Percentiles rank a stretch among this genome's conserved stretches.
Conservation (phyloP, 129 eudicot species). For the Erigeron canadensis region DNA sequence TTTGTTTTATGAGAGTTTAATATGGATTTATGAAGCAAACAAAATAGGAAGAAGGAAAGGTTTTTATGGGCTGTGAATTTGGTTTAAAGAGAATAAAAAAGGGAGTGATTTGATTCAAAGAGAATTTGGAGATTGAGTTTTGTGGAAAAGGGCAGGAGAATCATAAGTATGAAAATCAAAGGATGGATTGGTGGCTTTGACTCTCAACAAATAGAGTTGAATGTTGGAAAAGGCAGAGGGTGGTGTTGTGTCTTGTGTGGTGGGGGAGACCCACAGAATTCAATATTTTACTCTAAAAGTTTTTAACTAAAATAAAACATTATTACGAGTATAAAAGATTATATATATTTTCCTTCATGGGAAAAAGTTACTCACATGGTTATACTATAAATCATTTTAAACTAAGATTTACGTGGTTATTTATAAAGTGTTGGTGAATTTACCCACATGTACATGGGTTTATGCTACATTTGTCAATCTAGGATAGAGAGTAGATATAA, state of each 20-base stretch:
- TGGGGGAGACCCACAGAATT: conserved; percentile 20
- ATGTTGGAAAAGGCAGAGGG: not conserved
- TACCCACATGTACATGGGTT: not conserved
- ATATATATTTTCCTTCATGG: not conserved
- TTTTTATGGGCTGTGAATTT: conserved; percentile 13
- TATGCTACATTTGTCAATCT: not conserved
- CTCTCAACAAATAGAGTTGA: conserved; percentile 27
- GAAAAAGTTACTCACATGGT: not conserved
- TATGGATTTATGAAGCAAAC: not conserved
- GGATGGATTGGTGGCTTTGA: conserved; percentile 39
- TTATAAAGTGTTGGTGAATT: not conserved
- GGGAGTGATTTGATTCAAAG: not conserved
- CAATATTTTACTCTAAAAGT: not conserved
- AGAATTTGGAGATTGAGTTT: conserved; percentile 10
- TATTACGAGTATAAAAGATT: not conserved
- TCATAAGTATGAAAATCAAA: conserved; percentile 17
- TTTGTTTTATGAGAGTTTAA: not conserved
- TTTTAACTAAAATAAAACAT: not conserved
- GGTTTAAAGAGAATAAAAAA: not conserved
- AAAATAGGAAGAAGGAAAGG: not conserved
- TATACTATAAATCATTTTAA: not conserved
- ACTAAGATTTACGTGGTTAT: not conserved
- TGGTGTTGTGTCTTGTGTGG: not conserved
- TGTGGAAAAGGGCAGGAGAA: conserved; percentile 20
- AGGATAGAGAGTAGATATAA: not conserved